Percentiles rank a stretch among this genome's conserved stretches.
Conservation (phyloP, 2,329 filamentous ascomycete genomes). For the Penicillium carneum region DNA sequence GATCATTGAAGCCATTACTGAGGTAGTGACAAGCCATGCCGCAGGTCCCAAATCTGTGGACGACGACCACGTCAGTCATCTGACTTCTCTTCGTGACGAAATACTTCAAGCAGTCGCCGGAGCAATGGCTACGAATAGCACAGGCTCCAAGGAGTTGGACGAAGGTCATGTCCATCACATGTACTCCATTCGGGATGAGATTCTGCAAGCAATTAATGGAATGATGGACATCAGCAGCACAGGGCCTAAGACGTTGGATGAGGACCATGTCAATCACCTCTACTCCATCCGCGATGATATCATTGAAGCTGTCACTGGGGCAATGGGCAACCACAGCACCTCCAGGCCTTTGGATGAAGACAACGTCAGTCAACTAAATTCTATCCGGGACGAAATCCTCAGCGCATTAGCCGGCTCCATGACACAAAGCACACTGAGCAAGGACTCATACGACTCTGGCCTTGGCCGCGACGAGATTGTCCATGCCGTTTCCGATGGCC, state of each 20-base stretch:
- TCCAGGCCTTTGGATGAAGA: conserved; percentile 35
- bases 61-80: conserved; percentile 31
- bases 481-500: conserved; percentile 65
- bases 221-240: conserved; percentile 13
- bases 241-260: conserved; percentile 14
- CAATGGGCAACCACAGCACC: conserved; percentile 12
- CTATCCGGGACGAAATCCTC: conserved; percentile 46
- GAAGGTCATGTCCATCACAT: conserved; percentile 20
- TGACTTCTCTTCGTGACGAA: conserved; percentile 40
- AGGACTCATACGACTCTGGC: conserved; percentile 42
- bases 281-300: conserved; percentile 40
- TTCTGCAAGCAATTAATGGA: conserved; percentile 65
- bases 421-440: conserved; percentile 43
- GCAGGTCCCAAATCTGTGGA: conserved; percentile 28
- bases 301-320: conserved; percentile 24
- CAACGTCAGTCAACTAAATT: conserved; percentile 40
- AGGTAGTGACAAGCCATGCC: conserved; percentile 37
- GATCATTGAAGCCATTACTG: conserved; percentile 42
- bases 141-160: conserved; percentile 28
- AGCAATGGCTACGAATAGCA: conserved; percentile 34
- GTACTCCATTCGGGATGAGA: conserved; percentile 57
- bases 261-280: conserved; percentile 23
- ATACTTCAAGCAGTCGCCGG: conserved; percentile 41
- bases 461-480: conserved; percentile 65
- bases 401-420: conserved; percentile 43